Evolutionary conservation across 495 filamentous ascomycete genomes (phyloP), one percentile per base, ranked within the genome.

Genomic region (Hypoxylon subgilvum): DNA sequence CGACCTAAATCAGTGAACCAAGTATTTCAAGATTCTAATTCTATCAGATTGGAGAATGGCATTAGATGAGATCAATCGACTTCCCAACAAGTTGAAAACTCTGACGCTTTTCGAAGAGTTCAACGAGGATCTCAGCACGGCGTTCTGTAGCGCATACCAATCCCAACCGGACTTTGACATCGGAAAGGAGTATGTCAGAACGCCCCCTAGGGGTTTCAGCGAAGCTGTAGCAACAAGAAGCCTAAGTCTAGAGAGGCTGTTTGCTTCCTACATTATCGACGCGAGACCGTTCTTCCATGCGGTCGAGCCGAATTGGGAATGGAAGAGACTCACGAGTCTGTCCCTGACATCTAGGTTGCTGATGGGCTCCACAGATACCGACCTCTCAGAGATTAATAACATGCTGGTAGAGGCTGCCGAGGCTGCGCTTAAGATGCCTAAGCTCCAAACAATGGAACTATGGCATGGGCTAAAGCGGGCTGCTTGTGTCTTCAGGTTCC

Each of bases 261-360:
- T 39, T 52, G 60, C 52, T 58, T 44, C 51, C 35, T 62, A 48
- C 38, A 35, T 66, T 14, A 42, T 57, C 49, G 38, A 44, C 57
- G 40, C 50, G 44, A 52, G 38, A 46, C 36, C 48, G 38, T 63
- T 66, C 62, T 52, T 62, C 47, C 43, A 25, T 32, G 27, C 50
- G 27, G 23, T 49, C 25, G 17, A 43, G 38, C 16, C 43, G 53
- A 38, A 45, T 32, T 45, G 25, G 25, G 35, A 34, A 10, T 60
- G 49, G 54, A 52, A 27, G 61, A 74, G 72, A 73, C 73, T 74
- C 72, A 73, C 70, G 27, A 45, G 23, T 43, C 47, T 53, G 27
- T 41, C 58, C 52, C 50, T 64, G 25, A 59, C 54, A 54, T 57
- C 61, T 31, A 49, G 46, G 27, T 50, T 35, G 36, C 45, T 52